These are phyloP conservation scores for Orbilia javanica DNA, from an alignment of 2,329 filamentous ascomycete genomes.

Conservation along the genomic window DNA sequence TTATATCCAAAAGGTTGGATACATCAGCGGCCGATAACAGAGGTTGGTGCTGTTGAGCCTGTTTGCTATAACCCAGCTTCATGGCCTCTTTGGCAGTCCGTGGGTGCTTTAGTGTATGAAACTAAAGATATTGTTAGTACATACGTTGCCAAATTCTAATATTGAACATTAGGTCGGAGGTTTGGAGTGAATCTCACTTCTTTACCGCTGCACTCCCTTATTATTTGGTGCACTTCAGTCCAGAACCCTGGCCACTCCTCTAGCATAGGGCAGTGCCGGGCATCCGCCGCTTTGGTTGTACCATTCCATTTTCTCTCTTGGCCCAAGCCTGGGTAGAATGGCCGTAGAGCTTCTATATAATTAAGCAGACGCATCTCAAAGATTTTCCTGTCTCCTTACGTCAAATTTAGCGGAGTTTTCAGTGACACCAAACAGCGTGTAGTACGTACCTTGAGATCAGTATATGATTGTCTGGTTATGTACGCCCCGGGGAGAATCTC, in stretches of 20 bases:
- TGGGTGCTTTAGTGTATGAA: neutral
- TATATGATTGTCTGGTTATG: neutral
- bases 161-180: neutral
- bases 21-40: constrained; percentile 18
- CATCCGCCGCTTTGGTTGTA: neutral
- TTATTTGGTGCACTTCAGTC: neutral
- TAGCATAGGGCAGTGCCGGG: constrained; percentile 16
- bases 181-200: neutral
- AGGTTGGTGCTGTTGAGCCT: constrained; percentile 1
- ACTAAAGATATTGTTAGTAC: neutral
- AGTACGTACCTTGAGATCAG: neutral
- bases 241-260: constrained; percentile 37
- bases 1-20: constrained; percentile 9
- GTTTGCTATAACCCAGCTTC: neutral
- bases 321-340: constrained; percentile 20
- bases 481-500: neutral
- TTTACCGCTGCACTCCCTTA: neutral
- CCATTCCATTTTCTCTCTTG: constrained; percentile 2
- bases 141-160: neutral
- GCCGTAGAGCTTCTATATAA: constrained; percentile 33
- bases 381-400: neutral
- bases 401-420: neutral
- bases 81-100: neutral
- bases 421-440: neutral
- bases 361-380: constrained; percentile 18